phyloP scores from a whole-genome alignment of 352 stramenopile species.

The Achlya hypogyna region DNA sequence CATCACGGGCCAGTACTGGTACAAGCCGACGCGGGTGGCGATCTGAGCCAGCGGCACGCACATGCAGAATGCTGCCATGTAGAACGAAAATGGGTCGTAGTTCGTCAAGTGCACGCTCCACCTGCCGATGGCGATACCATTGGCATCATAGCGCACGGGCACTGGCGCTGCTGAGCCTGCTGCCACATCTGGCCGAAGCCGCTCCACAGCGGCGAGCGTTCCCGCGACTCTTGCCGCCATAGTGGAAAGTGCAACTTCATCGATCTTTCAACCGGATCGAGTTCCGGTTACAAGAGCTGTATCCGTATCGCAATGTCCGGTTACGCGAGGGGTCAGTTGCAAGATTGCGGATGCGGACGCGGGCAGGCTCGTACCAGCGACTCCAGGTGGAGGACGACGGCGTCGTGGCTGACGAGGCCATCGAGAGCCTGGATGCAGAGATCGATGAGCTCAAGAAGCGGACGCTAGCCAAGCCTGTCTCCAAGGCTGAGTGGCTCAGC shows the following conservation, averaged over 20 bases:
- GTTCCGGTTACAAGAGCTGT: neutral
- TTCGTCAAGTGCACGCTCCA: neutral
- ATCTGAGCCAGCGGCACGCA: neutral
- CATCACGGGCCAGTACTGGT: neutral
- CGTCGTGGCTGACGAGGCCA: constrained; percentile 26
- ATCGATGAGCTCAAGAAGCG: constrained; percentile 21
- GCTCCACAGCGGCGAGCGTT: neutral
- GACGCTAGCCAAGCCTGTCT: constrained; percentile 27
- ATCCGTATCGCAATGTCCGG: too few species aligned
- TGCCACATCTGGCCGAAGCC: neutral
- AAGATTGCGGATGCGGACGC: constrained; percentile 2
- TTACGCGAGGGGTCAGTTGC: too few species aligned
- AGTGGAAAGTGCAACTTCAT: neutral
- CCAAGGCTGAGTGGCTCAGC: constrained; percentile 47
- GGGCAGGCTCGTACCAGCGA: constrained; percentile 33
- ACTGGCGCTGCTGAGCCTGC: too few species aligned
- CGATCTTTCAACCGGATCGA: neutral
- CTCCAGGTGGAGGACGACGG: constrained; percentile 30
- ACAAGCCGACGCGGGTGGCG: neutral
- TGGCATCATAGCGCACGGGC: neutral
- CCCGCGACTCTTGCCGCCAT: neutral
- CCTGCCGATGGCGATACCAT: neutral
- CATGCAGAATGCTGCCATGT: neutral
- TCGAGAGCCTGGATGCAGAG: constrained; percentile 32
- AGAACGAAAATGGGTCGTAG: neutral